phyloP scores from a whole-genome alignment of 139 green algal genomes.

The Chlorella ohadii region DNA sequence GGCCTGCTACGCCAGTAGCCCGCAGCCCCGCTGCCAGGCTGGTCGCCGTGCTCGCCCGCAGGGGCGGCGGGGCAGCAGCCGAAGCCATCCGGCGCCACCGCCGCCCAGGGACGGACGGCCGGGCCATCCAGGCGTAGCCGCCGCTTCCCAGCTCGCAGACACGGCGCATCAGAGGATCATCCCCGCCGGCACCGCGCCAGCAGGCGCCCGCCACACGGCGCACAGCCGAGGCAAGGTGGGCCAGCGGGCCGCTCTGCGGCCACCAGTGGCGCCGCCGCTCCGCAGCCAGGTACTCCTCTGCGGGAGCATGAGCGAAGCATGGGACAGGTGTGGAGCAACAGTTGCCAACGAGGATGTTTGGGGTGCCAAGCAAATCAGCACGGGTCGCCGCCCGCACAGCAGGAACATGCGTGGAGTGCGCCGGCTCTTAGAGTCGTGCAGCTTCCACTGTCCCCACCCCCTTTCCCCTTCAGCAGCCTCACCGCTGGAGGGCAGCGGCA shows the following conservation, averaged over 20 bases:
- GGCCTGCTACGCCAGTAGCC: not conserved
- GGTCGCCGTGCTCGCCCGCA: no score
- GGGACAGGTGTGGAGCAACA: not conserved
- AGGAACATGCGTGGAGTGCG: no score
- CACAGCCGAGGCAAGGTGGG: no score
- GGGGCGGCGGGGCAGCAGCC: no score
- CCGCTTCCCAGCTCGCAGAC: not conserved
- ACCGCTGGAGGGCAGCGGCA: constrained; percentile 47
- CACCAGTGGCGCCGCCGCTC: not conserved
- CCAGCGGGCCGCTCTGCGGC: not conserved
- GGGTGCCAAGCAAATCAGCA: not conserved
- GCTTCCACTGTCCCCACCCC: no score
- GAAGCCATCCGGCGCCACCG: no score
- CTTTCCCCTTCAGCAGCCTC: no score
- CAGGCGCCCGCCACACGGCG: not conserved
- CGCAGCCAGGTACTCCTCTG: constrained; percentile 17
- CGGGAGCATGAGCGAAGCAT: no score
- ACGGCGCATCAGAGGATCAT: not conserved
- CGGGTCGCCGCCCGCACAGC: no score
- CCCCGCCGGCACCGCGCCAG: not conserved
- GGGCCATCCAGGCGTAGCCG: constrained; percentile 10
- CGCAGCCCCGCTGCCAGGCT: not conserved
- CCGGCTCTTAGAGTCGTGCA: no score
- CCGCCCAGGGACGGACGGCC: not conserved
- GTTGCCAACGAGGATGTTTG: not conserved